Conservation (phyloP, 2,329 filamentous ascomycete species). For the Paecilomyces sp. region DNA sequence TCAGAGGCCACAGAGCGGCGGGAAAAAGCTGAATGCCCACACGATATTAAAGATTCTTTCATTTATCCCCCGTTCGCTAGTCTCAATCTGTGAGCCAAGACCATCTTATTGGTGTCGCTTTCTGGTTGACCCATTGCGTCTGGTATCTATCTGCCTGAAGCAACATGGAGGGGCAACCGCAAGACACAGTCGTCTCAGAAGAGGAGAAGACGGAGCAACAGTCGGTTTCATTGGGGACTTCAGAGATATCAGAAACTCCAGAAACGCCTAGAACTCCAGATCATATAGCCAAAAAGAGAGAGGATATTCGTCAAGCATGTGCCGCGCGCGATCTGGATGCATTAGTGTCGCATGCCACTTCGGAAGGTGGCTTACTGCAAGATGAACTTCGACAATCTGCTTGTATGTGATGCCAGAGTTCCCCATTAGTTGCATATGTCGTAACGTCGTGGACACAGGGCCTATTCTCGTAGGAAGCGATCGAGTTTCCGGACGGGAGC, state of each 20-base stretch:
- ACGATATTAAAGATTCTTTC: background rate
- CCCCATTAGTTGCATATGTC: constrained; percentile 2
- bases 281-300: constrained; percentile 31
- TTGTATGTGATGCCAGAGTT: constrained; percentile 54
- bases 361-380: constrained; percentile 59
- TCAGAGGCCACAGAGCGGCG: background rate
- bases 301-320: constrained; percentile 55
- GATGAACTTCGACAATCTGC: constrained; percentile 64
- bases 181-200: background rate
- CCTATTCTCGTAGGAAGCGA: constrained; percentile 42
- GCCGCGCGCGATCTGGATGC: constrained; percentile 47
- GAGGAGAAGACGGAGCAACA: background rate
- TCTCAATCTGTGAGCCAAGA: background rate
- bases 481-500: constrained; percentile 5
- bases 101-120: background rate
- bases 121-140: background rate
- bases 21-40: background rate
- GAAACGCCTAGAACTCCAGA: background rate
- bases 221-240: background rate
- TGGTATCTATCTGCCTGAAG: background rate
- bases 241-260: background rate
- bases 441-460: constrained; percentile 29
- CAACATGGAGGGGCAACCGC: background rate
- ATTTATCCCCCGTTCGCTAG: background rate
- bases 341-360: constrained; percentile 54